A percentile compares a stretch with the other conserved stretches of the same genome.
Evolutionary conservation across 2,329 filamentous ascomycete species (phyloP).

Genomic region (Zymoseptoria passerinii): DNA sequence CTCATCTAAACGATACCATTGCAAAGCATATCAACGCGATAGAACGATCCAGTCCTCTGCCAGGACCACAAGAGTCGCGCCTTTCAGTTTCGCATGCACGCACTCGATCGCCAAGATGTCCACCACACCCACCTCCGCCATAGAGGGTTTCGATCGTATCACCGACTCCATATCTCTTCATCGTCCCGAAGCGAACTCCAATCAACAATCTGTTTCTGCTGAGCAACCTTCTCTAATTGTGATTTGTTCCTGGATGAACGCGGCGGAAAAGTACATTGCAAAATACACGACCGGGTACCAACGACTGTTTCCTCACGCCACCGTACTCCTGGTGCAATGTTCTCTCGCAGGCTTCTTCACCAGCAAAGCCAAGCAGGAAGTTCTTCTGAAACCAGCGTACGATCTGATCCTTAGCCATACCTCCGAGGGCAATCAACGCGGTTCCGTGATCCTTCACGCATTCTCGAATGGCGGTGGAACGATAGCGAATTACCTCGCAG

Average conservation of each 20-base stretch:
- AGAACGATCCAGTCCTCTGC: background rate
- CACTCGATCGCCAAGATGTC: background rate
- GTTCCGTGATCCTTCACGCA: conserved; percentile 22
- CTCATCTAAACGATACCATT: background rate
- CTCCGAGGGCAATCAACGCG: background rate
- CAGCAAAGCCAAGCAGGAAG: conserved; percentile 3
- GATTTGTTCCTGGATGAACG: conserved; percentile 29
- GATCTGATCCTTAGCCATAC: conserved; percentile 12
- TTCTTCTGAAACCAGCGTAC: conserved; percentile 10
- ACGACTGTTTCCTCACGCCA: conserved; percentile 19
- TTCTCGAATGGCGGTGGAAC: conserved; percentile 31
- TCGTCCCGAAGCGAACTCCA: background rate
- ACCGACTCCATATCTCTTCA: conserved; percentile 2
- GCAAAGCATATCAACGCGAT: background rate
- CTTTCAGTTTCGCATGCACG: background rate
- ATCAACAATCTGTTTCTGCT: background rate
- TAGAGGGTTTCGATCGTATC: conserved; percentile 1
- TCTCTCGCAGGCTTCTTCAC: conserved; percentile 15
- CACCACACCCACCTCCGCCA: background rate
- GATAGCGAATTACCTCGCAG: conserved; percentile 11
- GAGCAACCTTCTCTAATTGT: conserved; percentile 30
- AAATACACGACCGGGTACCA: conserved; percentile 28
- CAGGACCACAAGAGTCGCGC: background rate
- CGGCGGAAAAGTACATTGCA: conserved; percentile 23
- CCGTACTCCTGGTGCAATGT: conserved; percentile 26